phyloP scores from a whole-genome alignment of 2,329 filamentous ascomycete genomes.

The Bipolaris victoriae region DNA sequence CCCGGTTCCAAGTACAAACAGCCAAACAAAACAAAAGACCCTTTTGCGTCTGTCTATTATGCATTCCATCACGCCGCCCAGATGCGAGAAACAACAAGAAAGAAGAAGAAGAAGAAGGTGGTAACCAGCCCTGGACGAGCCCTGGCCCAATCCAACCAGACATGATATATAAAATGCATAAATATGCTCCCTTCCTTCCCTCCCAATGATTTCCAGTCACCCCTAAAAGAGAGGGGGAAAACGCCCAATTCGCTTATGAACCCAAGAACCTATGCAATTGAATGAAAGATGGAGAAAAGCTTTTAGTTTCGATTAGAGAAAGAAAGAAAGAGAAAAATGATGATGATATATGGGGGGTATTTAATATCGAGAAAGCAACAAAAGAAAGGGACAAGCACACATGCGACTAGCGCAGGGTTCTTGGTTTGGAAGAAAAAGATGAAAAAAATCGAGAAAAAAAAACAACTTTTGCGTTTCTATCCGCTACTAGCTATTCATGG shows the following conservation, averaged over 20 bases:
- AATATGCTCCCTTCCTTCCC: neutral
- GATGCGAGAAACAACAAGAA: neutral
- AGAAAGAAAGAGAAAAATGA: neutral
- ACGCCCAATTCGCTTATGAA: neutral
- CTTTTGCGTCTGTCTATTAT: neutral
- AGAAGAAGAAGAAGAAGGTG: neutral
- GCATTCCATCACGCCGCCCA: neutral
- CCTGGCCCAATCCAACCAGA: neutral
- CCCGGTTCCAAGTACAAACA: neutral
- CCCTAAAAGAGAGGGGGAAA: neutral
- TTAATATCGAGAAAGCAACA: neutral
- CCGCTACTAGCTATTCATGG: slow-evolving; percentile 35
- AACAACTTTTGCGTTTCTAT: slow-evolving; percentile 1
- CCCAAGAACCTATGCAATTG: neutral
- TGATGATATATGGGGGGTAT: neutral
- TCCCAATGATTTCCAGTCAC: neutral
- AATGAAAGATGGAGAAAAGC: neutral
- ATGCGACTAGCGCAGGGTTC: neutral
- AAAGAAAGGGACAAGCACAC: neutral
- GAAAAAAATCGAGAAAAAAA: neutral
- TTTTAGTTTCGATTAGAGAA: neutral
- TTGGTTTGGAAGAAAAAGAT: neutral
- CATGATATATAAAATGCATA: neutral
- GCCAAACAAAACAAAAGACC: neutral
- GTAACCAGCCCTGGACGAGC: neutral